A percentile compares a stretch with the other conserved stretches of the same genome.
Conservation (phyloP, 139 green algal genomes). For the Chlorella sp. region DNA sequence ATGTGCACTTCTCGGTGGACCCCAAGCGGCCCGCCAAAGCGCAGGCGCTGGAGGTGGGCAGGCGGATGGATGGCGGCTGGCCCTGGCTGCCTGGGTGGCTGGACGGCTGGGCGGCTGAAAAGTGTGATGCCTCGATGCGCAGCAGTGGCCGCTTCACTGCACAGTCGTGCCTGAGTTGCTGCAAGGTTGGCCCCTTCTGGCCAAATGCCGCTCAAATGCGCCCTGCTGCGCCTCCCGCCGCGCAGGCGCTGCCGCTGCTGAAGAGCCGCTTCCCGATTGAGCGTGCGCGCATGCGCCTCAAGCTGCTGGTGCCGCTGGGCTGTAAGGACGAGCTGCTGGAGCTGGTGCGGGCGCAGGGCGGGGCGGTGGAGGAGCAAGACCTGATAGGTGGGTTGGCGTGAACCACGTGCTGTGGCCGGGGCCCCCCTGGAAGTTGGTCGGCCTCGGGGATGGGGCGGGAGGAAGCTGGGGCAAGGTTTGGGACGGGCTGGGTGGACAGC, state of each 20-base stretch:
- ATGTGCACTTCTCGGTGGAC: slow-evolving; percentile 95
- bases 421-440: no score
- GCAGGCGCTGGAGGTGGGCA: slow-evolving; percentile 86
- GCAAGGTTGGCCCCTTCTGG: not conserved
- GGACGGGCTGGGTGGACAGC: no score
- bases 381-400: slow-evolving; percentile 15
- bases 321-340: slow-evolving; percentile 51
- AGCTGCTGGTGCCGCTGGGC: slow-evolving; percentile 58
- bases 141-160: no score
- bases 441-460: no score
- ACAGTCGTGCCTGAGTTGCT: no score
- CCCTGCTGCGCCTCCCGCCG: not conserved
- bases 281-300: slow-evolving; percentile 92
- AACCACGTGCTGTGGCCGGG: no score
- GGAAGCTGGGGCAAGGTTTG: no score
- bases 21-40: slow-evolving; percentile 92
- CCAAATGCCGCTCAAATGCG: not conserved
- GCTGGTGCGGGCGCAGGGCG: slow-evolving; percentile 34
- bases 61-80: no score
- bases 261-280: slow-evolving; percentile 88
- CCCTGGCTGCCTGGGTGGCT: no score
- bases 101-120: no score
- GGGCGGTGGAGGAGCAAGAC: slow-evolving; percentile 44
- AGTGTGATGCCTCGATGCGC: no score
- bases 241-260: slow-evolving; percentile 75